Conservation (phyloP, 306 rosid species). For the Hippophae rhamnoides region DNA sequence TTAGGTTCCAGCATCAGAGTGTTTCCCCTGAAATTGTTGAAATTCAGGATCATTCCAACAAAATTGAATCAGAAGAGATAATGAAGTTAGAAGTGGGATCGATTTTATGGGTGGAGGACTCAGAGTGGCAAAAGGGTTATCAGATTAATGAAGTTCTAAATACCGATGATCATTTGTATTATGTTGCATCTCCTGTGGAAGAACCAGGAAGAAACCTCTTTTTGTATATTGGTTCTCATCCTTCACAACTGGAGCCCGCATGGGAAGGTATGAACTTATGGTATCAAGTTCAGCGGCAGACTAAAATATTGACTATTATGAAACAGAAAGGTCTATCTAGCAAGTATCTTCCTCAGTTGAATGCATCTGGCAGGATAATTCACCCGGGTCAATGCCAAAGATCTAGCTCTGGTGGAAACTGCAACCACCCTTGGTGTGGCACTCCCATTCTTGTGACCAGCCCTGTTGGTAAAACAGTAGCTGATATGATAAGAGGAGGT, state of each 20-base stretch:
- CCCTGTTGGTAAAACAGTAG: constrained; percentile 85
- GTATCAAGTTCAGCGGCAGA: constrained; percentile 99
- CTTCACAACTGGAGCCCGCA: constrained; percentile 87
- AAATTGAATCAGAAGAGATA: constrained; percentile 52
- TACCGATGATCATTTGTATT: constrained; percentile 48
- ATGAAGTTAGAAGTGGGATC: constrained; percentile 81
- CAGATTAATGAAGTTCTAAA: constrained; percentile 57
- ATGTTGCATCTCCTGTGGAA: constrained; percentile 67
- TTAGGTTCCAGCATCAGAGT: constrained; percentile 54
- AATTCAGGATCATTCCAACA: constrained; percentile 65
- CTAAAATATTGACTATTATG: constrained; percentile 78
- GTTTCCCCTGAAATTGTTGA: constrained; percentile 91
- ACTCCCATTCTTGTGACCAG: constrained; percentile 85
- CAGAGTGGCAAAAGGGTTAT: constrained; percentile 72
- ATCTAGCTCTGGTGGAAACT: constrained; percentile 81
- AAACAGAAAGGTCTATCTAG: constrained; percentile 78
- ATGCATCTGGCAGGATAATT: constrained; percentile 87
- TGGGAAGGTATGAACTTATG: constrained; percentile 97
- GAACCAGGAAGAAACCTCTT: constrained; percentile 65
- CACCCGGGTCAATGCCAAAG: constrained; percentile 88
- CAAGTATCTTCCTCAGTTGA: constrained; percentile 72
- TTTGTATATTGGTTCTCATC: constrained; percentile 81
- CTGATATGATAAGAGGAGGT: constrained; percentile 54
- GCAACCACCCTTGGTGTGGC: constrained; percentile 98
- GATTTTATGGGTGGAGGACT: constrained; percentile 81